A percentile compares a stretch with the other conserved stretches of the same genome.
Conservation (phyloP, 345 rosid genomes). For the Crucihimalaya himalaica region DNA sequence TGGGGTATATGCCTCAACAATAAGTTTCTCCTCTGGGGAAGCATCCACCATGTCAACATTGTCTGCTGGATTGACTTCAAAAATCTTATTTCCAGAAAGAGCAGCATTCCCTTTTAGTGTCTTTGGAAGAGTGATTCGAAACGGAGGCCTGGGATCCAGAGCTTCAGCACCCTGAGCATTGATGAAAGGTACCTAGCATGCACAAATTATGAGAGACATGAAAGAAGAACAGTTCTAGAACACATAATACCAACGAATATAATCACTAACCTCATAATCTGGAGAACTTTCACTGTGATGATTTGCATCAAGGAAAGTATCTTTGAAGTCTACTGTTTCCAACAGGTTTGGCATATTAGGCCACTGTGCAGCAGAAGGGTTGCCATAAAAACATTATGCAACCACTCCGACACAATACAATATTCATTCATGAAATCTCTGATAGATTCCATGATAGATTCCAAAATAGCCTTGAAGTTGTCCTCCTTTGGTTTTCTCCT, state of each 20-base stretch:
- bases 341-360: constrained; percentile 95
- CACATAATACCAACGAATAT: constrained; percentile 25
- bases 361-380: constrained; percentile 99
- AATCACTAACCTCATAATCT: constrained; percentile 64
- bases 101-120: constrained; percentile 65
- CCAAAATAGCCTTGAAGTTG: constrained; percentile 96
- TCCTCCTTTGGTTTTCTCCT: constrained; percentile 99
- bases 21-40: constrained; percentile 60
- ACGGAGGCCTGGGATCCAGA: constrained; percentile 78
- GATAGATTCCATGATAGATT: too few relatives aligned
- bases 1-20: constrained; percentile 90
- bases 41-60: constrained; percentile 58
- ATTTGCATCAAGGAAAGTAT: constrained; percentile 78
- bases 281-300: constrained; percentile 80
- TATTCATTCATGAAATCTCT: constrained; percentile 99
- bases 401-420: constrained; percentile 97
- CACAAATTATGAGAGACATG: constrained; percentile 24
- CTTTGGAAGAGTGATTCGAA: constrained; percentile 76
- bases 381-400: constrained; percentile 92
- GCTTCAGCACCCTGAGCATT: constrained; percentile 67
- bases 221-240: constrained; percentile 21
- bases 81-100: constrained; percentile 77
- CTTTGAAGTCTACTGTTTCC: constrained; percentile 88
- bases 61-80: constrained; percentile 43
- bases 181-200: constrained; percentile 62